phyloP scores from a whole-genome alignment of 2,329 filamentous ascomycete species.

The Neofusicoccum cordaticola region DNA sequence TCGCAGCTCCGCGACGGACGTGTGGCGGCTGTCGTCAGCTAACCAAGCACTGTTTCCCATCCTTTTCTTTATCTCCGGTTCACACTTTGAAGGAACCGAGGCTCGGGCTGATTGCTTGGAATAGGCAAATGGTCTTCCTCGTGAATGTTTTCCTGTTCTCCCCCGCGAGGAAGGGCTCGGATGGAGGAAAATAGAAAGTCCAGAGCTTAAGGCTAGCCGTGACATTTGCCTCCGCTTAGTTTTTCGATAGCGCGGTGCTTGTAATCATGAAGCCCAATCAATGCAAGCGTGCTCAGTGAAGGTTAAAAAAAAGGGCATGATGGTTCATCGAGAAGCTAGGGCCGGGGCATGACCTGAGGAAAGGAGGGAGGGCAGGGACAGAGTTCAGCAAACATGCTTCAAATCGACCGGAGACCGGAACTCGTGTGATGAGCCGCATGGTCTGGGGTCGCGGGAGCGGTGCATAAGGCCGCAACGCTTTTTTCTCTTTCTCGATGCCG shows the following conservation, averaged over 20 bases:
- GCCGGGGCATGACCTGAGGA: not conserved
- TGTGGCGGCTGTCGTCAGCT: too few species aligned
- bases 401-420: not conserved
- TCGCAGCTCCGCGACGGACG: too few species aligned
- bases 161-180: not conserved
- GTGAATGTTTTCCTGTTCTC: too few species aligned
- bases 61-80: too few species aligned
- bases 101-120: too few species aligned
- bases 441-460: conserved; percentile 5
- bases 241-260: not conserved
- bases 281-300: not conserved
- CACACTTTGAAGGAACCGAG: too few species aligned
- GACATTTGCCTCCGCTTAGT: not conserved
- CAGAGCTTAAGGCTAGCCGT: not conserved
- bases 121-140: too few species aligned
- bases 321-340: not conserved
- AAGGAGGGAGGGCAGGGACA: not conserved
- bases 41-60: too few species aligned
- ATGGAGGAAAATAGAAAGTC: not conserved
- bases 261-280: not conserved
- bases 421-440: conserved; percentile 12
- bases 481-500: not conserved
- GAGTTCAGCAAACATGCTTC: not conserved
- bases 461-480: not conserved
- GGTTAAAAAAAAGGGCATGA: not conserved